phyloP scores from a whole-genome alignment of 2,329 filamentous ascomycete species.

The Tolypocladium amazonense region DNA sequence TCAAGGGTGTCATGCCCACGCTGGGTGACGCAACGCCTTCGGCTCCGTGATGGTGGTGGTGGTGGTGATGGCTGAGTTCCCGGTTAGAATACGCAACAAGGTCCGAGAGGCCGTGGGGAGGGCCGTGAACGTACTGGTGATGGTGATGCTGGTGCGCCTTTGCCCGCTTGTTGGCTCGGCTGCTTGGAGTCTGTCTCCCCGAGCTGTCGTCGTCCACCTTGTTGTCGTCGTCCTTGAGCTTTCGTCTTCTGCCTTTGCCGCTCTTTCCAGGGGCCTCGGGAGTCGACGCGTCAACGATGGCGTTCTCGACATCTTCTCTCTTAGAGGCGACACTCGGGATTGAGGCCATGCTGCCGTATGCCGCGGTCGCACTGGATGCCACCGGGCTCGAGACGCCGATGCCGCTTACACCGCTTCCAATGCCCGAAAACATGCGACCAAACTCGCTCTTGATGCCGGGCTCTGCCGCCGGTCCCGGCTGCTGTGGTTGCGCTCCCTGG shows the following conservation, averaged over 20 bases:
- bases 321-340: slow-evolving; percentile 27
- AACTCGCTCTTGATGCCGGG: slow-evolving; percentile 92
- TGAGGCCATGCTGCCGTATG: slow-evolving; percentile 26
- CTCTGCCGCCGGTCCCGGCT: slow-evolving; percentile 68
- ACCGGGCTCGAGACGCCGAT: slow-evolving; percentile 42
- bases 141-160: slow-evolving; percentile 60
- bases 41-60: slow-evolving; percentile 44
- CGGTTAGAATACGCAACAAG: slow-evolving; percentile 9
- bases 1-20: slow-evolving; percentile 32
- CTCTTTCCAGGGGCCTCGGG: slow-evolving; percentile 28
- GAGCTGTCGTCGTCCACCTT: slow-evolving; percentile 56
- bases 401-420: slow-evolving; percentile 49
- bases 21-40: slow-evolving; percentile 35
- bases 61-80: slow-evolving; percentile 39
- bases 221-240: slow-evolving; percentile 65
- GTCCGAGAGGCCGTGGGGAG: not conserved
- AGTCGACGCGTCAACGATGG: slow-evolving; percentile 32
- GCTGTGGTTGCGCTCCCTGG: slow-evolving; percentile 77
- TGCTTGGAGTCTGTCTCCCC: slow-evolving; percentile 49
- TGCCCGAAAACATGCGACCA: slow-evolving; percentile 90
- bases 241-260: slow-evolving; percentile 50
- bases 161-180: slow-evolving; percentile 52
- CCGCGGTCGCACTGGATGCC: slow-evolving; percentile 25
- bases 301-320: slow-evolving; percentile 40
- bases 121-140: slow-evolving; percentile 46